A percentile compares a stretch with the other conserved stretches of the same genome.
Evolutionary conservation across 2,329 filamentous ascomycete genomes (phyloP).

Genomic region (Sporothrix brunneoviolacea): DNA sequence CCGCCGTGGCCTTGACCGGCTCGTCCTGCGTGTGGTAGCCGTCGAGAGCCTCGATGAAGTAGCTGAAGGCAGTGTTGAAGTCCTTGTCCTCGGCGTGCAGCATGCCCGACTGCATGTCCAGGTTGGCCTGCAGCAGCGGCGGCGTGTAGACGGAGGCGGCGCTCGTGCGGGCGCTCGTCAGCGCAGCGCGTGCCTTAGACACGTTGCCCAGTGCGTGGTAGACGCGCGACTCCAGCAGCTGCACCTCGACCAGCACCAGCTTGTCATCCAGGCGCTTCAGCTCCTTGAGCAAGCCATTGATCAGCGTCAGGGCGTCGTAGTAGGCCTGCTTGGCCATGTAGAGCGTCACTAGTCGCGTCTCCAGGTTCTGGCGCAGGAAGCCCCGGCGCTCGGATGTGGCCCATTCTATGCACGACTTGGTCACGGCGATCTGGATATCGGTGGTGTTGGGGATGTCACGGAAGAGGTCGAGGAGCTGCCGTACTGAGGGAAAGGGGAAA

Average conservation of each 20-base stretch:
- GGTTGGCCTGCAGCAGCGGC: conserved; percentile 85
- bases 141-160: conserved; percentile 97
- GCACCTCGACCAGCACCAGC: conserved; percentile 93
- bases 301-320: conserved; percentile 92
- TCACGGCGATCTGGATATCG: conserved; percentile 90
- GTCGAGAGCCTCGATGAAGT: conserved; percentile 98
- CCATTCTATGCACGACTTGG: conserved; percentile 99
- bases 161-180: conserved; percentile 89
- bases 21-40: conserved; percentile 94
- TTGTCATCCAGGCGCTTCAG: conserved; percentile 98
- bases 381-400: conserved; percentile 88
- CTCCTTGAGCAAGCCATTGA: conserved; percentile 93
- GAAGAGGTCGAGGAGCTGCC: conserved; percentile 94
- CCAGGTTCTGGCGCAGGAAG: conserved; percentile 95
- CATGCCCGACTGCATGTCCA: conserved; percentile 99
- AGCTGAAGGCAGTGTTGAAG: conserved; percentile 97
- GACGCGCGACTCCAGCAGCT: conserved; percentile 91
- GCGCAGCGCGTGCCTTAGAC: conserved; percentile 86
- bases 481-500: conserved; percentile 53
- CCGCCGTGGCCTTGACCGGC: conserved; percentile 81
- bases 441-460: conserved; percentile 87
- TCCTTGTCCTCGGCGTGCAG: conserved; percentile 97
- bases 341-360: conserved; percentile 86
- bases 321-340: conserved; percentile 98
- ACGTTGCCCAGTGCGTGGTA: conserved; percentile 98